phyloP scores from a whole-genome alignment of 2,329 filamentous ascomycete genomes.

The Aureobasidium namibiae region DNA sequence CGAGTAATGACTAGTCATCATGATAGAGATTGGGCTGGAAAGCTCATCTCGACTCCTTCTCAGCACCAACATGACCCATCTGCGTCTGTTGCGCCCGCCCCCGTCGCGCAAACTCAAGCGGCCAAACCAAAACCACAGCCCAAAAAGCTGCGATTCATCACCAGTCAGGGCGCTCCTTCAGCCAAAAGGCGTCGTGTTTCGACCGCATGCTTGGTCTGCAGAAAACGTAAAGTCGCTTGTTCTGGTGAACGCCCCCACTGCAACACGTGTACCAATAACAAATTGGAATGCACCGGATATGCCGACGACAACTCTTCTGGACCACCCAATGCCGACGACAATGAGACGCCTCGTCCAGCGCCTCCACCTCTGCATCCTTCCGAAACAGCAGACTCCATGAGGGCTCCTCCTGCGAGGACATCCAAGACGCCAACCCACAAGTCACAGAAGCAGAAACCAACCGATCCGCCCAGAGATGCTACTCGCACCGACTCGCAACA shows the following conservation, averaged over 20 bases:
- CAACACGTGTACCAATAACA: slow-evolving; percentile 40
- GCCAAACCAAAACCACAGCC: slow-evolving; percentile 10
- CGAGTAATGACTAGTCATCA: slow-evolving; percentile 6
- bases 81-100: background rate
- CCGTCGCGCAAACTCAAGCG: background rate
- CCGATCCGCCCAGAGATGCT: too few species aligned
- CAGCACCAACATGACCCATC: background rate
- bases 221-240: slow-evolving; percentile 43
- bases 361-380: background rate
- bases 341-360: background rate
- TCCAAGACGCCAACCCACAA: background rate
- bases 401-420: background rate
- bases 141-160: slow-evolving; percentile 56
- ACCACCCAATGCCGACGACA: background rate
- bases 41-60: background rate
- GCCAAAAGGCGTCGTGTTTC: slow-evolving; percentile 72
- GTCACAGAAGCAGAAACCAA: background rate
- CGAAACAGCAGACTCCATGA: background rate
- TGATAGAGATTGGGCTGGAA: slow-evolving; percentile 3
- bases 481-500: background rate
- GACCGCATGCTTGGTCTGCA: slow-evolving; percentile 52
- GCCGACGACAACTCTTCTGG: slow-evolving; percentile 25
- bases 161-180: slow-evolving; percentile 72
- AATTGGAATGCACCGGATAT: slow-evolving; percentile 40
- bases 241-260: slow-evolving; percentile 37